Evolutionary conservation across 805 yeast species (phyloP).

Genomic region (Cyberlindnera americana): DNA sequence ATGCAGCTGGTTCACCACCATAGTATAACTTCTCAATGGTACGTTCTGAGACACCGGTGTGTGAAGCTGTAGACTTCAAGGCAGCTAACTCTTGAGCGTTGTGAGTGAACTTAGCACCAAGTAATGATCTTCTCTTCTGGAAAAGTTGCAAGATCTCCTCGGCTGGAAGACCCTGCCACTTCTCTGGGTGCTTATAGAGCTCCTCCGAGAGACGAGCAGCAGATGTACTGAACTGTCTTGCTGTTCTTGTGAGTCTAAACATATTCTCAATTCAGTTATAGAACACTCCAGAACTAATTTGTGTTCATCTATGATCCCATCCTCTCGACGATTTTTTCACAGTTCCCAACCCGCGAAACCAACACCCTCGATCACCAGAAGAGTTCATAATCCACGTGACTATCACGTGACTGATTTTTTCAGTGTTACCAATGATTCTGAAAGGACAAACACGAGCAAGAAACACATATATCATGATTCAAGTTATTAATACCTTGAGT

Average conservation of each 20-base stretch:
- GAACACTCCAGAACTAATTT: background rate
- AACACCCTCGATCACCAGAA: background rate
- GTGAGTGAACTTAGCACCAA: conserved; percentile 49
- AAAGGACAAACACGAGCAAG: too few relatives aligned
- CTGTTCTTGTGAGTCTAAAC: conserved; percentile 12
- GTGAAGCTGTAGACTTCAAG: conserved; percentile 43
- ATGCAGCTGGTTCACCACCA: conserved; percentile 41
- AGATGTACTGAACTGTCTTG: conserved; percentile 20
- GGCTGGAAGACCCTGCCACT: conserved; percentile 68
- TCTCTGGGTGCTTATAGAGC: conserved; percentile 42
- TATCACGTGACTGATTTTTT: background rate
- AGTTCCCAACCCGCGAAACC: background rate
- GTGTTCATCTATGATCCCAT: background rate
- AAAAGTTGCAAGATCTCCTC: conserved; percentile 59
- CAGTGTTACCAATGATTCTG: too few relatives aligned
- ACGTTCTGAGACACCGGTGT: conserved; percentile 36
- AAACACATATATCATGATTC: too few relatives aligned
- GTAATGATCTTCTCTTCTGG: conserved; percentile 50
- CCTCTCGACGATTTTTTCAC: conserved; percentile 14
- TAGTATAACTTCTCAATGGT: conserved; percentile 36
- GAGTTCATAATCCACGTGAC: background rate
- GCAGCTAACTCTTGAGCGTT: conserved; percentile 54
- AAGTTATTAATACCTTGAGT: too few relatives aligned
- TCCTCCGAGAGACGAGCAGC: conserved; percentile 12
- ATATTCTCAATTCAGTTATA: background rate